These are phyloP conservation scores for Carex kokanica DNA, from an alignment of 176 grass and related monocot species.

Conservation along the genomic window DNA sequence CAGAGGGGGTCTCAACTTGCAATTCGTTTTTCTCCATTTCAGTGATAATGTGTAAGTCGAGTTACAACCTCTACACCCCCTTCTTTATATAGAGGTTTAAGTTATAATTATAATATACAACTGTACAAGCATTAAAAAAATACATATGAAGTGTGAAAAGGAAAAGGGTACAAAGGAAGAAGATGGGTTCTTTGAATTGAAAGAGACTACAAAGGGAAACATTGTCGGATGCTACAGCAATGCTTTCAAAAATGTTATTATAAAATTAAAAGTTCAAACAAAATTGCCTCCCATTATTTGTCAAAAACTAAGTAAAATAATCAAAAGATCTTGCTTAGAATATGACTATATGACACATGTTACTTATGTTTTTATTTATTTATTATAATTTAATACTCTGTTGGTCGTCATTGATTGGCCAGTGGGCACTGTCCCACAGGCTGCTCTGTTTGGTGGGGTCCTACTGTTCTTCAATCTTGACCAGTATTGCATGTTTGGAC, in stretches of 20 bases:
- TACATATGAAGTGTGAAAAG: neutral
- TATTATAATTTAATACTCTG: neutral
- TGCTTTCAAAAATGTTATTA: neutral
- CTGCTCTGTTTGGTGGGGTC: too few species aligned
- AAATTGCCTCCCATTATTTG: neutral
- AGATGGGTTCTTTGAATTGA: constrained; percentile 5
- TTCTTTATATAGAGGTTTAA: constrained; percentile 13
- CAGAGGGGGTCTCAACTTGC: neutral
- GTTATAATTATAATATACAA: neutral
- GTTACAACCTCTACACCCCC: neutral
- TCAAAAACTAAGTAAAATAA: neutral
- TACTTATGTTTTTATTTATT: neutral
- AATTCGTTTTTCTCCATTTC: neutral
- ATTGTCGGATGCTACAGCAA: too few species aligned
- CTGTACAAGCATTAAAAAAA: neutral
- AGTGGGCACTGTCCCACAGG: too few species aligned
- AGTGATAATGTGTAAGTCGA: neutral
- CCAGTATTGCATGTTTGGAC: too few species aligned
- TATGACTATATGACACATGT: neutral
- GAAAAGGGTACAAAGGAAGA: neutral
- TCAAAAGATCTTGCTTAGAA: neutral
- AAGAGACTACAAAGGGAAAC: neutral
- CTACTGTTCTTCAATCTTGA: too few species aligned
- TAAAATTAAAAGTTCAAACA: neutral
- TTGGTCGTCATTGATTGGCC: neutral